phyloP scores from a whole-genome alignment of 2,329 filamentous ascomycete species.

The Pyrenophora teres region DNA sequence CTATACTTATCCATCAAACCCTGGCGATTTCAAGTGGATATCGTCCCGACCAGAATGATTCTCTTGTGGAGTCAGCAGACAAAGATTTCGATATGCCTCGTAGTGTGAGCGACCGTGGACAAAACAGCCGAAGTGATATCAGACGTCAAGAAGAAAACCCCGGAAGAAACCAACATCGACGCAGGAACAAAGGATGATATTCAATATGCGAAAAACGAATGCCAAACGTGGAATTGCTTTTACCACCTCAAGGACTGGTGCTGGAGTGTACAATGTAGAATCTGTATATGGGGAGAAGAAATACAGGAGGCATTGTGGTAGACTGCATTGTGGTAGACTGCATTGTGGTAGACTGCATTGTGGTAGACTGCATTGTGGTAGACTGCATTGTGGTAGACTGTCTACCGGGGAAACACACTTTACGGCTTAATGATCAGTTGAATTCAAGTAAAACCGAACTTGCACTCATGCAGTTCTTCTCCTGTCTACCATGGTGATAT shows the following conservation, averaged over 20 bases:
- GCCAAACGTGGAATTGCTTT: constrained; percentile 21
- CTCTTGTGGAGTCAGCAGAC: constrained; percentile 50
- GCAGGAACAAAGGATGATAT: constrained; percentile 31
- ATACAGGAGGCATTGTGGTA: background rate
- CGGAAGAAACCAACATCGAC: constrained; percentile 30
- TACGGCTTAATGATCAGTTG: background rate
- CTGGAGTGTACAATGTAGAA: constrained; percentile 26
- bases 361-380: too few relatives aligned
- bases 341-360: too few relatives aligned
- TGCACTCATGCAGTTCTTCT: background rate
- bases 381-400: too few relatives aligned
- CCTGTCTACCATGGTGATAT: background rate
- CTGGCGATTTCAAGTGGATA: constrained; percentile 22
- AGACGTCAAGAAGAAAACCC: constrained; percentile 40
- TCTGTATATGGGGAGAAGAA: constrained; percentile 35
- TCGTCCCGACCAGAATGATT: constrained; percentile 53
- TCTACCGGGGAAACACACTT: background rate
- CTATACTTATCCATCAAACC: too few relatives aligned
- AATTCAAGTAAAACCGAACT: background rate
- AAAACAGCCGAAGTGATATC: constrained; percentile 41
- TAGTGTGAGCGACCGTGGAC: constrained; percentile 35
- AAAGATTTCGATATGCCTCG: constrained; percentile 56
- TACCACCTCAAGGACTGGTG: constrained; percentile 20
- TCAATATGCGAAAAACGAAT: constrained; percentile 27
- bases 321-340: too few relatives aligned